Conservation (phyloP, 1,139 yeast species). For the Taphrina wiesneri region DNA sequence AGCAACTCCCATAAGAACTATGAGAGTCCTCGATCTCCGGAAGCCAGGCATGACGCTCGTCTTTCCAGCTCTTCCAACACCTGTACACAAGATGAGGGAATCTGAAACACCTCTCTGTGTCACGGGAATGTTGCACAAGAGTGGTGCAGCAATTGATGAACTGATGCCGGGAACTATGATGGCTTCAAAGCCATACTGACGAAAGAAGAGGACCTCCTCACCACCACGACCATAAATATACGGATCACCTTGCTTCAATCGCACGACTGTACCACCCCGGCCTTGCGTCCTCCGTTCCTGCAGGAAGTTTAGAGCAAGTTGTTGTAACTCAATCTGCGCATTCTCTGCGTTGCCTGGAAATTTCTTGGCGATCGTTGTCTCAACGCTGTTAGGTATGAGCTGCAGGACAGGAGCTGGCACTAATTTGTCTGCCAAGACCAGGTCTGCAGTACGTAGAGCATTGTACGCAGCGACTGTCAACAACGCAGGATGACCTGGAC, state of each 20-base stretch:
- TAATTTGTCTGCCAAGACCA: constrained; percentile 83
- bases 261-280: constrained; percentile 73
- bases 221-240: constrained; percentile 97
- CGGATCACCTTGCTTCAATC: constrained; percentile 96
- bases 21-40: constrained; percentile 71
- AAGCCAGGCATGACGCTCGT: constrained; percentile 77
- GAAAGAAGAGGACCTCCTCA: constrained; percentile 76
- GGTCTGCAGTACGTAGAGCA: constrained; percentile 78
- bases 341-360: constrained; percentile 96
- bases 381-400: constrained; percentile 71
- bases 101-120: constrained; percentile 93
- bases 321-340: constrained; percentile 82
- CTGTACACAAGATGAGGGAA: constrained; percentile 89
- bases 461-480: constrained; percentile 82
- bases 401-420: constrained; percentile 88
- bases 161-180: constrained; percentile 83
- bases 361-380: constrained; percentile 81
- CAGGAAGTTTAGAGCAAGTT: constrained; percentile 66
- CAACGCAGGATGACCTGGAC: constrained; percentile 85
- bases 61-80: constrained; percentile 87
- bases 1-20: constrained; percentile 88
- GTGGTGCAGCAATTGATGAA: constrained; percentile 87
- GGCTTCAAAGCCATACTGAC: constrained; percentile 66
- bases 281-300: constrained; percentile 36
- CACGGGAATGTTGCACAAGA: constrained; percentile 81